Conservation (phyloP, 495 filamentous ascomycete species). For the Oidiodendron maius region DNA sequence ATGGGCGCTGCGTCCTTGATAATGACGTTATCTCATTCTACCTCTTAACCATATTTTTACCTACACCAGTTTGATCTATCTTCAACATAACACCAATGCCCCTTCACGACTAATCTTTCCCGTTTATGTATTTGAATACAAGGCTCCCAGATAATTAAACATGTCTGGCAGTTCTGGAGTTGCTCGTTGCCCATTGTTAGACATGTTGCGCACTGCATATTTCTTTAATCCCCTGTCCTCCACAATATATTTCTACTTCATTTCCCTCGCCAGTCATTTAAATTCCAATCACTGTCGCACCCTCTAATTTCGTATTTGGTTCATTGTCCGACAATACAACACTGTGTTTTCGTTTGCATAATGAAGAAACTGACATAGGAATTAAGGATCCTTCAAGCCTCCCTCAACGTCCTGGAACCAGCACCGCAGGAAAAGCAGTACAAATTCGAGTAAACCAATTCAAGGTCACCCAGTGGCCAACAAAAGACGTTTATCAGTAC, state of each 20-base stretch:
- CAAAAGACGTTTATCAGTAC: slow-evolving; percentile 65
- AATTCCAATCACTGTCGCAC: not conserved
- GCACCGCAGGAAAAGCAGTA: slow-evolving; percentile 49
- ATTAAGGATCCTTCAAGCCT: no score
- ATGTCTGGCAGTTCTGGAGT: no score
- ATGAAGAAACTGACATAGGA: no score
- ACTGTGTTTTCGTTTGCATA: not conserved
- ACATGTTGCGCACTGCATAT: no score
- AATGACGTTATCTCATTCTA: not conserved
- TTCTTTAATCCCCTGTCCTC: not conserved
- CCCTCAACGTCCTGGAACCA: slow-evolving; percentile 42
- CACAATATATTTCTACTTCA: not conserved
- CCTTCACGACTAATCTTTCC: no score
- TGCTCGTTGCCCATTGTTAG: no score
- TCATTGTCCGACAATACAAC: not conserved
- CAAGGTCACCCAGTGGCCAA: slow-evolving; percentile 49
- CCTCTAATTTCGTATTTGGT: not conserved
- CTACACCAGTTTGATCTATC: not conserved
- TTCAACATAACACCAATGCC: not conserved
- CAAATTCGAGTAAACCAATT: slow-evolving; percentile 69
- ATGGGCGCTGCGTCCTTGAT: not conserved
- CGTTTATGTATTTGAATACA: no score
- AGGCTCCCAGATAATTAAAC: no score
- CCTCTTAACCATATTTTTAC: not conserved
- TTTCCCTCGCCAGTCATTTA: not conserved